Base-by-base conservation (phyloP, 164 flowering plant species). In the Liquidambar formosana region DNA sequence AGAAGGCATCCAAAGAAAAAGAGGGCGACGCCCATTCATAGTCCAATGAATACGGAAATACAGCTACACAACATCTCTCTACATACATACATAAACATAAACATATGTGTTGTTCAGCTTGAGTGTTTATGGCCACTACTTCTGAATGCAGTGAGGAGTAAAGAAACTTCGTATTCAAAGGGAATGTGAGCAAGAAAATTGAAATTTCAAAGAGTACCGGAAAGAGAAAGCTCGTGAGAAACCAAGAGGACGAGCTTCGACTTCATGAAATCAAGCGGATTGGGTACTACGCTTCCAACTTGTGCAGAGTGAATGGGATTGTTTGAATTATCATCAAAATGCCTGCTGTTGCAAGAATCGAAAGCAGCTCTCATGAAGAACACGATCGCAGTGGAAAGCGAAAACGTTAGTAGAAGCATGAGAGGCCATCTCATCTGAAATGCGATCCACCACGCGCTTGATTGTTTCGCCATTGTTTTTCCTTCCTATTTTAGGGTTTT, bases 181-280 rank as follows among this genome's bases (percentile, higher is more conserved):
- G 41, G 41, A 33, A 33, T 33, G 41, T 33, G 41, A 33, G 41
- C 41, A 33, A 33, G 1, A 19, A 58, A 58, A 33, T 33, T 12
- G 15, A 38, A 5, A 60, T 16, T 58, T 18, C 10, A n/a, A 15
- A 43, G 11, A 59, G 56, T 83, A 91, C 97, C 97, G 16, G 97
- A 88, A 51, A 92, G 86, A 16, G 97, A 88, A 38, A 90, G 93
- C 74, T 92, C 95, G 53, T 92, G 97, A 11, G 97, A 92, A 38
- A 92, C 97, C 61, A 92, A 60, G 12, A 90, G 87, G 48, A 88
- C 92, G 27, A 86, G 86, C 90, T 85, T 92, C 18, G 97, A 90
- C 78, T 81, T 87, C 95, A 92, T 88, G 84, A 90, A 92, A 51
- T 33, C 65, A 25, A 92, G 90, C 11, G 92, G 93, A 70, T 70